A percentile compares a stretch with the other conserved stretches of the same genome.
These are phyloP conservation scores for Daldinia sp. DNA, from an alignment of 2,329 filamentous ascomycete species.

Conservation along the genomic window DNA sequence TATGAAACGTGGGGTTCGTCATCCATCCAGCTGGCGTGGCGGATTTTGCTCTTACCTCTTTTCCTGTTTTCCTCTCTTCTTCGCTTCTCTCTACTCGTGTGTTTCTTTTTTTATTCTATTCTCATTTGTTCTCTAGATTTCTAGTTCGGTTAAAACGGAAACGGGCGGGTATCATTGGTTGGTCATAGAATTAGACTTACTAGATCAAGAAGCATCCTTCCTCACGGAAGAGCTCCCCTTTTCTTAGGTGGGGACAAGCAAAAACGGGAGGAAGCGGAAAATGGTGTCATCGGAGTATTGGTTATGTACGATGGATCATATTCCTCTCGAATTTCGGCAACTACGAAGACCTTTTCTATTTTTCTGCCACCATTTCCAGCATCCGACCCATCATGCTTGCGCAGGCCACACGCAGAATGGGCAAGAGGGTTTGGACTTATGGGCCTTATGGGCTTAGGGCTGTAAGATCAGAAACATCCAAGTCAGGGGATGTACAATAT, in stretches of 20 bases:
- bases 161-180: neutral
- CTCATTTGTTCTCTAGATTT: neutral
- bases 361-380: conserved; percentile 10
- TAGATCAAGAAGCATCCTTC: conserved; percentile 32
- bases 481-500: conserved; percentile 6
- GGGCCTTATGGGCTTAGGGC: conserved; percentile 7
- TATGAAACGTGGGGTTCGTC: conserved; percentile 14
- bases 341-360: neutral
- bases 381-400: conserved; percentile 10
- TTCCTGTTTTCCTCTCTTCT: neutral
- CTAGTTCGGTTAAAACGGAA: neutral
- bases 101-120: neutral
- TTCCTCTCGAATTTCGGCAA: conserved; percentile 8
- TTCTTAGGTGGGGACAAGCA: conserved; percentile 14
- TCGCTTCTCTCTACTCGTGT: neutral
- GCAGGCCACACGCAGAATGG: conserved; percentile 17
- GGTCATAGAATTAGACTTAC: conserved; percentile 30
- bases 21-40: conserved; percentile 4
- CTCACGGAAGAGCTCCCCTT: conserved; percentile 28
- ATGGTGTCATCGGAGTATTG: conserved; percentile 7
- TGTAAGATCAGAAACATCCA: conserved; percentile 15
- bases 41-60: conserved; percentile 1
- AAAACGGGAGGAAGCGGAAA: conserved; percentile 11
- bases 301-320: conserved; percentile 15
- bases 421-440: conserved; percentile 7